Conservation (phyloP, 2,329 filamentous ascomycete genomes). For the Stachybotrys chartarum region DNA sequence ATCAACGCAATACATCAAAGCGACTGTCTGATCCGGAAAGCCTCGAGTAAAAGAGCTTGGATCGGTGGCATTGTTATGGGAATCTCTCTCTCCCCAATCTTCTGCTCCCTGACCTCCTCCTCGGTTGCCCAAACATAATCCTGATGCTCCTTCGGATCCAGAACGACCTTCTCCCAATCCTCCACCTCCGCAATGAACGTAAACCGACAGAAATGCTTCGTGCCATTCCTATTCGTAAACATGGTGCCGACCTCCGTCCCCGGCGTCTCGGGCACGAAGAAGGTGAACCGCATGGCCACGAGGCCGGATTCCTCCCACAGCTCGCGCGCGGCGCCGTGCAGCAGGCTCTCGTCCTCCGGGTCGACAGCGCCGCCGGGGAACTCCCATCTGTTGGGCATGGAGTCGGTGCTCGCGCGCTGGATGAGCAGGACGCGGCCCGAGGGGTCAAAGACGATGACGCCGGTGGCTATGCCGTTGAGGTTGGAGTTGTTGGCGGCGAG, state of each 20-base stretch:
- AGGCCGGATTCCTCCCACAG: slow-evolving; percentile 35
- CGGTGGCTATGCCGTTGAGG: slow-evolving; percentile 13
- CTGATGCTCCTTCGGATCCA: slow-evolving; percentile 6
- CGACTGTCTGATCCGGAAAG: background rate
- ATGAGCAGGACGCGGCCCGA: slow-evolving; percentile 25
- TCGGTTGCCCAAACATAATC: slow-evolving; percentile 7
- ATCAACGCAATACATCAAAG: too few species aligned
- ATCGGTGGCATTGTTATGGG: background rate
- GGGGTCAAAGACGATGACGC: slow-evolving; percentile 18
- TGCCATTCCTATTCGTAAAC: background rate
- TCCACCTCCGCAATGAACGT: slow-evolving; percentile 6
- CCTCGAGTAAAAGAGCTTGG: slow-evolving; percentile 1
- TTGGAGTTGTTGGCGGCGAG: background rate
- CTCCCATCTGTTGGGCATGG: slow-evolving; percentile 32
- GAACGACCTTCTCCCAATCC: slow-evolving; percentile 1
- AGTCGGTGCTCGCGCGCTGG: slow-evolving; percentile 30
- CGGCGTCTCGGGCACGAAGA: background rate
- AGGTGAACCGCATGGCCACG: background rate
- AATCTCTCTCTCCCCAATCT: background rate
- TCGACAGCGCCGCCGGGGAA: slow-evolving; percentile 34
- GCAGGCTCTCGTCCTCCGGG: slow-evolving; percentile 24
- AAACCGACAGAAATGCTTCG: slow-evolving; percentile 1
- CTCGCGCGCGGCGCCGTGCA: slow-evolving; percentile 31
- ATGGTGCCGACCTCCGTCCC: background rate
- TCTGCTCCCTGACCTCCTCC: slow-evolving; percentile 2